Evolutionary conservation across 306 rosid genomes (phyloP), one percentile per base, ranked within the genome.

Genomic region (Trifolium repens): DNA sequence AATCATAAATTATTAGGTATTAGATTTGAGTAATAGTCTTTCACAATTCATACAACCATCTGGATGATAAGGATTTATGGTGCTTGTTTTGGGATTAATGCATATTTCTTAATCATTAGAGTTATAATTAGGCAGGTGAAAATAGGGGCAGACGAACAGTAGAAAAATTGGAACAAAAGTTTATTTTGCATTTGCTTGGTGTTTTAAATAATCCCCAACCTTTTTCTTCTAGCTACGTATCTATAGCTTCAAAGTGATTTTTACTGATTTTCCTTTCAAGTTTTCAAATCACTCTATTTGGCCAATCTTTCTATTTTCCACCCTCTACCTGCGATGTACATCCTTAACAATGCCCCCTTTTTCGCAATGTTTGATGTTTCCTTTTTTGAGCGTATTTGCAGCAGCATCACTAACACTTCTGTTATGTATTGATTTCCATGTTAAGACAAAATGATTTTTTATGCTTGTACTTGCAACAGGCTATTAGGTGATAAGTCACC

Each of bases 401-500:
- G 5, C 14, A 43, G 47, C 47, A 10, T 14, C 10, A 13, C 47
- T 2, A 43, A 43, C 14, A 43, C 14, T 43, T 43, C 47, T 43
- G 5, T 43, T 9, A 50, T 50, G 22, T 50, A 17, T 65, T 65
- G 22, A 14, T 82, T 55, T 37, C 54, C 26, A 34, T 40, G 27
- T 54, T 76, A 12, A 72, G 43, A 72, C 39, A 47, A 61, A 78
- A 60, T 59, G 43, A 71, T 63, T 32, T n/a, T 58, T 58, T 71
- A 12, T 67, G 50, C 19, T 70, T 58, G 10, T 75, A 22, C 40
- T 37, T 43, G 1, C 78, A 82, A 44, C 83, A 90, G 96, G 65
- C 82, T 93, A 40, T 78, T 93, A 81, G 98, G 98, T 37, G 98
- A 90, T 65, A 93, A 89, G 77, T 90, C 97, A 55, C 97, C 98